phyloP scores from a whole-genome alignment of 305 asterid genomes.

The Nicotiana rustica region DNA sequence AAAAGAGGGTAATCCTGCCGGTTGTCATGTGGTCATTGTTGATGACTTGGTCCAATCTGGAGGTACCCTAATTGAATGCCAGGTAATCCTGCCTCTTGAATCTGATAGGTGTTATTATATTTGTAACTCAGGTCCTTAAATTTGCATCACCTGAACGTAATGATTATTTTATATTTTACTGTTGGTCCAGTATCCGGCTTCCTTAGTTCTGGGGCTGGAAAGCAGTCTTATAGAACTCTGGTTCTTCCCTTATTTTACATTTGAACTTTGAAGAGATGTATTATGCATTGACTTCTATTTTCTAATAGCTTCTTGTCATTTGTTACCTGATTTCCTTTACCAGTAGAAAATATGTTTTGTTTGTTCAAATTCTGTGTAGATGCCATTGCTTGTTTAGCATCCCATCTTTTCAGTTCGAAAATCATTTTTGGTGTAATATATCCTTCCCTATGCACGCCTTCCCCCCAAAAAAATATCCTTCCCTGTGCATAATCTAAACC shows the following conservation, averaged over 20 bases:
- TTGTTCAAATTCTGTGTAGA: conserved; percentile 7
- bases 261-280: conserved; percentile 9
- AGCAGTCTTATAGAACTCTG: conserved; percentile 7
- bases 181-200: not conserved
- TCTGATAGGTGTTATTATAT: not conserved
- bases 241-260: not conserved
- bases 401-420: not conserved
- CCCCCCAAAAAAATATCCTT: too few relatives aligned
- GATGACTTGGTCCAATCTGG: conserved; percentile 98
- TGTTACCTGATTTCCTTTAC: not conserved
- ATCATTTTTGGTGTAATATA: not conserved
- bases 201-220: not conserved
- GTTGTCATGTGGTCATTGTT: conserved; percentile 94
- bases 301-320: not conserved
- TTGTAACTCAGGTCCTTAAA: not conserved
- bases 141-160: not conserved
- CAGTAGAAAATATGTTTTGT: not conserved
- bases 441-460: too few relatives aligned
- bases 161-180: not conserved
- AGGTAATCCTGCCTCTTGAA: conserved; percentile 55
- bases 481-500: not conserved
- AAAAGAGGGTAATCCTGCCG: conserved; percentile 89
- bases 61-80: conserved; percentile 94
- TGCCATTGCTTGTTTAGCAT: not conserved
- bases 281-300: not conserved